Percentiles rank a stretch among this genome's conserved stretches.
These are phyloP conservation scores for Colletotrichum nymphaeae DNA, from an alignment of 2,329 filamentous ascomycete genomes.

Conservation along the genomic window DNA sequence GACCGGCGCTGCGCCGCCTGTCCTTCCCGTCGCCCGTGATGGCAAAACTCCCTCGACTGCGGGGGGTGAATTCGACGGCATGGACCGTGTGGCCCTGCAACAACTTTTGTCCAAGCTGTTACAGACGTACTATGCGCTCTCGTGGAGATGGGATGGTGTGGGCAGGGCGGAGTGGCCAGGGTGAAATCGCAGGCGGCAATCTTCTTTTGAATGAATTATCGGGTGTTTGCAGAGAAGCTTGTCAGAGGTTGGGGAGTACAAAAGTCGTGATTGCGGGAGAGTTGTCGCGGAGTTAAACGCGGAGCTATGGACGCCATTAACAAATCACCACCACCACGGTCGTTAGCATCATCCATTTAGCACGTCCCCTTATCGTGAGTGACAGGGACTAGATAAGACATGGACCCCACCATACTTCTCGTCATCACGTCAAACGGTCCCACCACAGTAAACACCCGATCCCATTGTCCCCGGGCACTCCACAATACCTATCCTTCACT, in stretches of 20 bases:
- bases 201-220: neutral
- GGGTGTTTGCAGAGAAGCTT: slow-evolving; percentile 5
- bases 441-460: too few relatives aligned
- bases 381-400: slow-evolving; percentile 25
- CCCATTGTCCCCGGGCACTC: too few relatives aligned
- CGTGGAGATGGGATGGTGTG: neutral
- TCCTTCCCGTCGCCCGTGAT: slow-evolving; percentile 36
- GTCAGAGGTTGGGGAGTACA: neutral
- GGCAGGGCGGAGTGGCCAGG: neutral
- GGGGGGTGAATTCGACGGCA: slow-evolving; percentile 36
- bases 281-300: slow-evolving; percentile 33
- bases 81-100: slow-evolving; percentile 37
- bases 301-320: slow-evolving; percentile 29
- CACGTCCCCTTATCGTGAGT: slow-evolving; percentile 24
- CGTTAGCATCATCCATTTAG: slow-evolving; percentile 35
- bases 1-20: slow-evolving; percentile 18
- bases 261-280: slow-evolving; percentile 15
- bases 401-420: neutral
- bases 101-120: slow-evolving; percentile 37
- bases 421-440: too few relatives aligned
- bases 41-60: slow-evolving; percentile 36
- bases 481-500: too few relatives aligned
- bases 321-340: slow-evolving; percentile 27
- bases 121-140: slow-evolving; percentile 27
- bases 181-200: neutral